Conservation (phyloP, 2,329 filamentous ascomycete genomes). For the Pseudocercospora fuligena region DNA sequence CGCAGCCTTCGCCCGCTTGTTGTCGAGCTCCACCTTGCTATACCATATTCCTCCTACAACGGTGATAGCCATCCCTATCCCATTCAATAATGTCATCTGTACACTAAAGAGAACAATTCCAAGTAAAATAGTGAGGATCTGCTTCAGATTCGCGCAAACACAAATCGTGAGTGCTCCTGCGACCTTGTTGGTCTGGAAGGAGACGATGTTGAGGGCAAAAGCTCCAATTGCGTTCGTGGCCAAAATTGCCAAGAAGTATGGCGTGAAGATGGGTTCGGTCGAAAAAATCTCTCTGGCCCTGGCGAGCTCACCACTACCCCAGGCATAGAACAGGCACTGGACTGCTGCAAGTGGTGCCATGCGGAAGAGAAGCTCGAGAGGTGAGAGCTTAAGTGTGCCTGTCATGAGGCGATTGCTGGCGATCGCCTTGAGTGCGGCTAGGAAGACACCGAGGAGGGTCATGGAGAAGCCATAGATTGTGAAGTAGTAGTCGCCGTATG, state of each 20-base stretch:
- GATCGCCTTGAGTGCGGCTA: not conserved
- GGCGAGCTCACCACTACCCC: not conserved
- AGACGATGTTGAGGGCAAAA: slow-evolving; percentile 41
- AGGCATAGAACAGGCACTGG: not conserved
- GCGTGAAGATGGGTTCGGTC: not conserved
- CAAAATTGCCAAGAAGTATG: not conserved
- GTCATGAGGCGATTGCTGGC: slow-evolving; percentile 1
- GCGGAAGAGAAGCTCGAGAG: not conserved
- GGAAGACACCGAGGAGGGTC: not conserved
- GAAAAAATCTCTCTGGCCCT: not conserved
- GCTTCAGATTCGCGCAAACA: slow-evolving; percentile 43
- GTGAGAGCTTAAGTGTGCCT: not conserved
- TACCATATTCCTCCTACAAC: slow-evolving; percentile 62
- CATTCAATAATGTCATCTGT: slow-evolving; percentile 49
- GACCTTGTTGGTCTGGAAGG: slow-evolving; percentile 43
- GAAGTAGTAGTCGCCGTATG: slow-evolving; percentile 2
- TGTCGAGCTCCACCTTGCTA: slow-evolving; percentile 60
- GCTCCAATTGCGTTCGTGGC: slow-evolving; percentile 36
- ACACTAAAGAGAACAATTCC: slow-evolving; percentile 42
- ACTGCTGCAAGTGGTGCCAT: not conserved
- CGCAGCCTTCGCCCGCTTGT: slow-evolving; percentile 7
- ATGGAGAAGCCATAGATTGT: slow-evolving; percentile 1
- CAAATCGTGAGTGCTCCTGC: slow-evolving; percentile 42
- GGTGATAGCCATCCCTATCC: slow-evolving; percentile 58
- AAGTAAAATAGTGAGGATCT: slow-evolving; percentile 41